Base-by-base conservation (phyloP, 805 yeast species). In the Saccharomycopsis oosterbeekiorum region DNA sequence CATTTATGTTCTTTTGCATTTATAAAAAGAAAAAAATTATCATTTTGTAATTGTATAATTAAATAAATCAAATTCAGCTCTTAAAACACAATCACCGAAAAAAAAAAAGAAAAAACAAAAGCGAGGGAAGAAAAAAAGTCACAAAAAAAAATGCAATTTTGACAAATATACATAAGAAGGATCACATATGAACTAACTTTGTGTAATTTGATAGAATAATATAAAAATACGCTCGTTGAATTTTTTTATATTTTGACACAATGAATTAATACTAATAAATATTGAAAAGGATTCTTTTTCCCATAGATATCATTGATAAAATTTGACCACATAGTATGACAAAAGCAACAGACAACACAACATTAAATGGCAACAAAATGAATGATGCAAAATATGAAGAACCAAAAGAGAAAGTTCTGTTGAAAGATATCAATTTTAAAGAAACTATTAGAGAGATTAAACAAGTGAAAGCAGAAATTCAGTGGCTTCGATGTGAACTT, bases 401-500 rank as follows among this genome's bases (percentile, higher is more conserved):
- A 17, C 24, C 10, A 9, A 14, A 21, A 24, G 53, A 47, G n/a
- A n/a, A n/a, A 21, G 6, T 9, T 2, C 5, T 47, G 1, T 47
- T 47, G n/a, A 37, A 47, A 56, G 36, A 56, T 21, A 24, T 47
- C 14, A 21, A 47, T 14, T 24, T 47, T n/a, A 57, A 40, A 47
- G 47, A 21, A 36, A 42, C 10, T 11, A 47, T 47, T 26, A 56
- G 34, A 24, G 65, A 63, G 34, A 55, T 63, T 21, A 29, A 59
- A 15, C 29, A 42, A 12, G 57, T 57, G 3, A 63, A 63, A 34
- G 43, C 56, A 21, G 62, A 63, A 34, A 63, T 63, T 34, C 64
- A 63, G 14, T 29, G 17, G 9, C 62, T 63, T 15, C 39, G 65
- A n/a, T 40, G 55, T 40, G 64, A 63, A 36, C 55, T 63, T 41